Conservation (phyloP, 176 grass and related monocot species). For the Aegilops speltoides region DNA sequence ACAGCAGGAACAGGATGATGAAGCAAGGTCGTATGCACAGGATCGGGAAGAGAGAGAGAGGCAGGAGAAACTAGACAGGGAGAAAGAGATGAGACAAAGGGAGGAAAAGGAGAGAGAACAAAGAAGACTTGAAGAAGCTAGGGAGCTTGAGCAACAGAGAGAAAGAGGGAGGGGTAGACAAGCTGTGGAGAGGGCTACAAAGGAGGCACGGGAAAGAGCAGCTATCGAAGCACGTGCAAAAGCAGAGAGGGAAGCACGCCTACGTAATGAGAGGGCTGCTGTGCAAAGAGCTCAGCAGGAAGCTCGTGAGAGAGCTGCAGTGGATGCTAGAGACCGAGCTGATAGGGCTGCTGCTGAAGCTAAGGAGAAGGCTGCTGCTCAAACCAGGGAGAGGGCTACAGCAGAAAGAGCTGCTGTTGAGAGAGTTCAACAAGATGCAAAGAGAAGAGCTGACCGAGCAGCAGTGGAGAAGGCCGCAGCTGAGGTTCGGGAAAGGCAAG, state of each 20-base stretch:
- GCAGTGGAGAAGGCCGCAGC: constrained; percentile 65
- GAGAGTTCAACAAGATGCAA: constrained; percentile 77
- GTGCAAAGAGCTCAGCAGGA: constrained; percentile 71
- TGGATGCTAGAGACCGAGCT: constrained; percentile 52
- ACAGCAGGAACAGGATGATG: constrained; percentile 47
- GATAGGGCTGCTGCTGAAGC: constrained; percentile 54
- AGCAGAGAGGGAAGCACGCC: constrained; percentile 66
- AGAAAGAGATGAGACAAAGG: constrained; percentile 48
- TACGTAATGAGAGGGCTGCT: constrained; percentile 61
- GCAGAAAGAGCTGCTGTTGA: constrained; percentile 73
- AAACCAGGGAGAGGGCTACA: constrained; percentile 52
- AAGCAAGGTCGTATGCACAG: constrained; percentile 31
- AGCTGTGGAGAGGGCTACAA: constrained; percentile 73
- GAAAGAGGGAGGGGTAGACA: constrained; percentile 70
- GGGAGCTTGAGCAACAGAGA: constrained; percentile 55
- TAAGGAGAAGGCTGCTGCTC: constrained; percentile 45
- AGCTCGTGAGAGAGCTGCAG: constrained; percentile 74
- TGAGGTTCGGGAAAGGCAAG: constrained; percentile 73
- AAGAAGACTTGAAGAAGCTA: constrained; percentile 56
- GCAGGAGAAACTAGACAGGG: constrained; percentile 43
- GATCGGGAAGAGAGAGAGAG: constrained; percentile 50
- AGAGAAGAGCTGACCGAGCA: constrained; percentile 61
- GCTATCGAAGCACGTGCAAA: constrained; percentile 67
- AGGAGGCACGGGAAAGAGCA: constrained; percentile 80
- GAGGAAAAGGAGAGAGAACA: constrained; percentile 56